Base-by-base conservation (phyloP, 306 rosid species). In the Casuarina cunninghamiana region DNA sequence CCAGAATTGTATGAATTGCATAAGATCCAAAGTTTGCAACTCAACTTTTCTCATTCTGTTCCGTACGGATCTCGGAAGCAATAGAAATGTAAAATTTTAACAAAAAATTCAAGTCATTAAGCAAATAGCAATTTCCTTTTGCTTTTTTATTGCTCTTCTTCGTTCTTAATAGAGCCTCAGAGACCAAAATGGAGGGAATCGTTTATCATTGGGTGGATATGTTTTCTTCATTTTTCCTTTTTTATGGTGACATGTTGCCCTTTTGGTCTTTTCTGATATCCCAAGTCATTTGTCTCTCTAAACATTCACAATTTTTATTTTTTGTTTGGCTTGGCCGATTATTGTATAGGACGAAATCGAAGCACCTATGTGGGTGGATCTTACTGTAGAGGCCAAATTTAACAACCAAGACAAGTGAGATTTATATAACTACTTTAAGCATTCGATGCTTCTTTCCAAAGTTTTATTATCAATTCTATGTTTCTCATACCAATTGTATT, bases 331-430 rank as follows among this genome's bases (percentile, higher is more conserved):
- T n/a, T 76, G 75, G 79, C 11, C 78, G 78, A 69, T 58, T 82
- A 82, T 41, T 41, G 48, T 75, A 21, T 88, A 90, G 93, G 92
- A 91, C 72, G 88, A 90, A 44, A 86, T 90, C 77, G 97, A 93
- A 73, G 96, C 98, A 58, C 98, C 96, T 49, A 80, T 87, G 96
- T 93, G 98, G 97, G 84, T 76, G 53, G 93, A 93, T 90, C 91
- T 93, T 78, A 72, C 81, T 70, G 55, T 84, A 69, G 93, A 86
- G 83, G 86, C 76, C 71, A 80, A 79, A 2, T 61, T 83, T 77
- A 69, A 82, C 71, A 69, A 61, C 65, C 85, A 80, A 70, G 81
- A 83, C 72, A 46, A 37, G 96, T 93, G 83, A 88, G 96, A 58
- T 69, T 84, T 65, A 58, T 82, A 50, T 42, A 42, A 53, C 70